Evolutionary conservation across 345 rosid genomes (phyloP), one percentile per base, ranked within the genome.

Genomic region (Bruguiera sexangula): DNA sequence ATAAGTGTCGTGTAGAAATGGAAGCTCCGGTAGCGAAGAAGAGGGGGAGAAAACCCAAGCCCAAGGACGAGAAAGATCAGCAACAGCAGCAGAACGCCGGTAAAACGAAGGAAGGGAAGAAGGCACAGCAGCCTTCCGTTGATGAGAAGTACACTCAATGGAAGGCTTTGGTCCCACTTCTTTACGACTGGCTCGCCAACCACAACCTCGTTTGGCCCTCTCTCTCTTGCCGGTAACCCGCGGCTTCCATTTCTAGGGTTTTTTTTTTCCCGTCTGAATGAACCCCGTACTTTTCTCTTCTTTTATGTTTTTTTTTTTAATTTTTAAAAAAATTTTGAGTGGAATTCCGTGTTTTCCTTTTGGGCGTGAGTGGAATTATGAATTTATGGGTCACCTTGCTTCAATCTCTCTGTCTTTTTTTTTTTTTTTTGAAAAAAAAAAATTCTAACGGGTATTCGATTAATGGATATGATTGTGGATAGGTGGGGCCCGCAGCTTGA

Each of bases 131-230:
- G 24, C 91, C 76, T 5, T 75, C 87, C 53, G 87, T 84, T 9
- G 98, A 94, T 69, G 98, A 89, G 57, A 94, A 89, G 86, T 91
- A 94, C 82, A 73, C 88, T 79, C 97, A 87, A 69, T 94, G 98
- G 98, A 94, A 91, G 85, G 84, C 89, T 67, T 85, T 91, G 15
- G 97, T 94, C 20, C 98, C 98, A 26, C 90, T 94, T 73, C 96
- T 94, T 61, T 94, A 94, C 69, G 98, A 94, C 82, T 95, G 99
- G 99, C 88, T 95, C 65, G 96, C 99, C 15, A 95, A 95, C 68
- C 98, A 95, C 73, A 95, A 95, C 78, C 99, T 95, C 73, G 98
- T 95, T 64, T 95, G 99, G 99, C 99, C 99, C 24, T 92, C 98
- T 32, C 99, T 95, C 82, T 95, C 99, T 65, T 95, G 98, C 97